Percentiles rank a stretch among this genome's conserved stretches.
Evolutionary conservation across 2,329 filamentous ascomycete genomes (phyloP).

Genomic region (Aphanocladium album): DNA sequence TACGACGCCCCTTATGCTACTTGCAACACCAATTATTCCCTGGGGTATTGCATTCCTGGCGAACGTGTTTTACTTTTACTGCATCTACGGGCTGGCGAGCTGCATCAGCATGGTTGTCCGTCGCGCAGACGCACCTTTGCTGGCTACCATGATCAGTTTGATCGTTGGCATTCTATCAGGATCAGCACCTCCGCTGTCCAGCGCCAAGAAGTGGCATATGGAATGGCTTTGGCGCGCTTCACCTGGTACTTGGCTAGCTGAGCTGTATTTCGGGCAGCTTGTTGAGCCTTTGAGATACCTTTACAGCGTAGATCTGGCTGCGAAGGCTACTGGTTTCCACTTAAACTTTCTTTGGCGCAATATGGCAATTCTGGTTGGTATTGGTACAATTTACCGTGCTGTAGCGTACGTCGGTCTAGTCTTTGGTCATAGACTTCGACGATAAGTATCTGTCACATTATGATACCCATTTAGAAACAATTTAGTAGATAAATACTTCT

Average conservation of each 20-base stretch:
- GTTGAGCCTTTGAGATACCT: constrained; percentile 44
- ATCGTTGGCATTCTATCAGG: constrained; percentile 51
- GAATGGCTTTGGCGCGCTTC: constrained; percentile 51
- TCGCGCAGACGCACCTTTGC: constrained; percentile 51
- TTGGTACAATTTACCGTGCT: constrained; percentile 41
- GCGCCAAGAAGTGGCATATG: constrained; percentile 47
- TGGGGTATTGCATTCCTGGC: constrained; percentile 44
- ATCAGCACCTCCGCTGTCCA: constrained; percentile 44
- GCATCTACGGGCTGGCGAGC: constrained; percentile 52
- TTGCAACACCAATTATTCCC: constrained; percentile 45
- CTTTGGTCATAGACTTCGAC: not conserved
- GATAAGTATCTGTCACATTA: not conserved
- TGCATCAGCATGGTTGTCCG: constrained; percentile 48
- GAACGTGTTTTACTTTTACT: constrained; percentile 54
- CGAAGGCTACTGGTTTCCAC: constrained; percentile 38
- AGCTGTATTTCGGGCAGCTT: constrained; percentile 51
- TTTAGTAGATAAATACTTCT: no score
- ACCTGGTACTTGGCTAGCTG: constrained; percentile 52
- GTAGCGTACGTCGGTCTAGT: constrained; percentile 36
- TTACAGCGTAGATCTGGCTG: constrained; percentile 45
- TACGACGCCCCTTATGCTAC: constrained; percentile 43
- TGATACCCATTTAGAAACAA: no score
- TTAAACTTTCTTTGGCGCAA: constrained; percentile 42
- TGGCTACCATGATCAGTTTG: constrained; percentile 50
- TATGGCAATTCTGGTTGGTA: constrained; percentile 35